Evolutionary conservation across 1,139 yeast genomes (phyloP), one percentile per base, ranked within the genome.

Genomic region (Williopsis jadinii): DNA sequence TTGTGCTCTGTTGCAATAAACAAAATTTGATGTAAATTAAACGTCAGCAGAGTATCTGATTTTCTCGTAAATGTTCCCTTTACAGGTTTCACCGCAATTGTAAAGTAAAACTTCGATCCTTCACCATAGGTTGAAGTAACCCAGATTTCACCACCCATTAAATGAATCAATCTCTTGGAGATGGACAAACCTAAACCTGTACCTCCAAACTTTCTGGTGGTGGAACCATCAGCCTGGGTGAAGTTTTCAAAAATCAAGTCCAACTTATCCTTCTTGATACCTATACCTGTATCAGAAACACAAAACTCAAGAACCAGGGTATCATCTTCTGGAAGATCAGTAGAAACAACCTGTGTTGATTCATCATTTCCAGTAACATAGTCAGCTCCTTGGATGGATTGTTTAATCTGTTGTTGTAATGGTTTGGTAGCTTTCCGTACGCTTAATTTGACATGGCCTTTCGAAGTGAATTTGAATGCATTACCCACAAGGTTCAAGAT

Each of bases 101-200:
- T 84, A 59, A 85, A 85, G 60, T 77, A 82, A 59, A 85, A 85
- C 54, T 81, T 82, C 3, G 94, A 84, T 1, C 95, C 95, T 51
- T 73, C 68, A n/a, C 94, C 94, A 56, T 80, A 83, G 42, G 75
- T 75, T 1, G 92, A 83, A 29, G 84, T 77, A 32, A 85, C 95
- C 95, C 95, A 84, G 47, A 85, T 85, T 49, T 84, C 90, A 55
- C 84, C 95, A 36, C 95, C 95, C 95, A 86, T 85, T 46, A 85
- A 70, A 54, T 84, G 88, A 56, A 85, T 84, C 52, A 85, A 73
- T 54, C 86, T 87, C 60, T 84, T 84, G 8, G 95, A 85, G 61
- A 85, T 85, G 2, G 94, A 84, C 43, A 85, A 71, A 28, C 95
- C 95, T 41, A 85, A 70, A 45, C 90, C 90, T n/a, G 95, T 85